phyloP scores from a whole-genome alignment of 1,139 yeast genomes.

The Debaryomycetaceae sp. region DNA sequence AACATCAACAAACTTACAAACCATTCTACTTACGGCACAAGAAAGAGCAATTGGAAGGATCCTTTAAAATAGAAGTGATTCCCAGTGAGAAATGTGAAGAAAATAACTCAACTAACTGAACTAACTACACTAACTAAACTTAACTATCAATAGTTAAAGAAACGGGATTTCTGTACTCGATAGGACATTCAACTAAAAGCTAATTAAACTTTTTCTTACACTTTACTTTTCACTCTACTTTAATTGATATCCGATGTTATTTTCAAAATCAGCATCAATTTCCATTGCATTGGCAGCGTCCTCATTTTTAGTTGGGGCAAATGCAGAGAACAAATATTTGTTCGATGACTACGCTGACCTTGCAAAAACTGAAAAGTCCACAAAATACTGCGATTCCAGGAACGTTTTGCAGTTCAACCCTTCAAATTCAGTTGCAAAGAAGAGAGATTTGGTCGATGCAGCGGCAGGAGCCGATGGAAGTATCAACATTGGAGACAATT shows the following conservation, averaged over 20 bases:
- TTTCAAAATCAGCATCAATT: background rate
- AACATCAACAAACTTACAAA: background rate
- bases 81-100: background rate
- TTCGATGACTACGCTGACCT: background rate
- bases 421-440: background rate
- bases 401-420: background rate
- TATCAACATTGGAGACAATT: background rate
- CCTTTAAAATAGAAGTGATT: background rate
- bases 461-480: background rate
- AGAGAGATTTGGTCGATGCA: background rate
- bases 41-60: background rate
- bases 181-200: background rate
- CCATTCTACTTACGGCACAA: background rate
- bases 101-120: background rate
- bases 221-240: background rate
- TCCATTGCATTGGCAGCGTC: background rate
- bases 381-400: background rate
- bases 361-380: background rate
- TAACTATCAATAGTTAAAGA: background rate
- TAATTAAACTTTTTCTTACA: too few relatives aligned
- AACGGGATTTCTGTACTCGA: background rate
- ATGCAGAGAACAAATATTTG: background rate
- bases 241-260: background rate
- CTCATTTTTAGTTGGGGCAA: background rate
- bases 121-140: background rate